Evolutionary conservation across 805 yeast species (phyloP), one percentile per base, ranked within the genome.

Genomic region (Hanseniaspora lindneri): DNA sequence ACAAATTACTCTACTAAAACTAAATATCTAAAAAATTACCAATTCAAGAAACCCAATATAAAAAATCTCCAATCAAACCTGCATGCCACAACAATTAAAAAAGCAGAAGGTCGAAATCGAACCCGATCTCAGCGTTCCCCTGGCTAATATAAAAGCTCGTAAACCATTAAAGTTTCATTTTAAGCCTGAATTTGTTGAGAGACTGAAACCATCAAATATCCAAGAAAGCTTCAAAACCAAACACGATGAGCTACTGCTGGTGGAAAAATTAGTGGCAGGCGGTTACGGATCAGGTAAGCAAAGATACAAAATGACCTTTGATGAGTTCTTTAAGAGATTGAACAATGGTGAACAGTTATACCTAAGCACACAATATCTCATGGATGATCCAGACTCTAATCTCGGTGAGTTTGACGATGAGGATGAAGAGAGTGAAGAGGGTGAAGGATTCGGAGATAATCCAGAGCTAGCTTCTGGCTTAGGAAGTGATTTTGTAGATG

Each of bases 211-310:
- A 1, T 35, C 30, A 19, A 46, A 30, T 23, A 46, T 46, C 7
- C 9, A 32, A n/a, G 13, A 37, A 20, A 39, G 35, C 7, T 47
- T 39, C 11, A 20, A 40, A 29, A 27, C 34, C 9, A 33, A 39
- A 28, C 44, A 40, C 13, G 47, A 48, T 23, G 46, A 33, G 11
- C 28, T 43, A 17, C 19, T 49, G 32, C 75, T 78, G 54, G 77
- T 81, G 16, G 89, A 82, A 56, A 70, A 70, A 53, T 75, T 76
- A 55, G 59, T 61, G 13, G 61, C 68, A 37, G 78, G 78, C 41
- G 88, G 88, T 2, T 82, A 75, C 62, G 89, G 89, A 1, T 72
- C 79, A 40, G 86, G 86, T 1, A 66, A 67, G 19, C 65, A 67
- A 49, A 65, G 87, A 53, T 60, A 69, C 14, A 68, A 69, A 48